These are phyloP conservation scores for Phaseolus lunatus DNA, from an alignment of 306 rosid species.

Conservation along the genomic window DNA sequence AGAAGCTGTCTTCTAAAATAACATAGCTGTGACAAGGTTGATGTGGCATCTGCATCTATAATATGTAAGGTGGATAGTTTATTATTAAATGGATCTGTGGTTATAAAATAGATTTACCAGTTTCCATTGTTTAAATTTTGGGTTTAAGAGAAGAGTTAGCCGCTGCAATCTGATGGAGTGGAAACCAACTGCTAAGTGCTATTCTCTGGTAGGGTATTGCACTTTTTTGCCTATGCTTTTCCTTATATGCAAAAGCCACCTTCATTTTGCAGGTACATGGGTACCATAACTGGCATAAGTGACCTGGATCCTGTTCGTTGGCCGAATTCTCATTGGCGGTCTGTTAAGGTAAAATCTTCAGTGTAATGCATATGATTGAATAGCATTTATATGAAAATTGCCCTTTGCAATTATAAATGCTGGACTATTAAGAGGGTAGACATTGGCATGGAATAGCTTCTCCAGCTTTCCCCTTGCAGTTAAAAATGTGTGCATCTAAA, in stretches of 20 bases:
- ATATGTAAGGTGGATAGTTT: slow-evolving; percentile 23
- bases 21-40: slow-evolving; percentile 6
- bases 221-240: slow-evolving; percentile 16
- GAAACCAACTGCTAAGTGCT: slow-evolving; percentile 12
- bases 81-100: neutral
- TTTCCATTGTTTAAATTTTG: neutral
- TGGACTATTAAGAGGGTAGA: neutral
- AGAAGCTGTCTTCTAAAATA: slow-evolving; percentile 20
- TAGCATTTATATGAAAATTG: slow-evolving; percentile 18
- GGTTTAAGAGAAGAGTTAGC: neutral
- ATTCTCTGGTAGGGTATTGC: neutral
- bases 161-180: neutral
- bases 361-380: neutral
- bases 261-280: slow-evolving; percentile 78
- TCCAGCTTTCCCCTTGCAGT: neutral
- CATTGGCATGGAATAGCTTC: too few species aligned
- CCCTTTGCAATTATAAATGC: slow-evolving; percentile 15
- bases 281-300: slow-evolving; percentile 86
- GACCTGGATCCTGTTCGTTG: slow-evolving; percentile 87
- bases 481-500: neutral
- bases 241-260: slow-evolving; percentile 17
- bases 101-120: slow-evolving; percentile 1
- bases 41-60: slow-evolving; percentile 24
- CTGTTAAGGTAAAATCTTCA: slow-evolving; percentile 71
- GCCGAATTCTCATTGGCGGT: slow-evolving; percentile 91